phyloP scores from a whole-genome alignment of 192 early-diverging fungal species.

The Gonapodya prolifera region DNA sequence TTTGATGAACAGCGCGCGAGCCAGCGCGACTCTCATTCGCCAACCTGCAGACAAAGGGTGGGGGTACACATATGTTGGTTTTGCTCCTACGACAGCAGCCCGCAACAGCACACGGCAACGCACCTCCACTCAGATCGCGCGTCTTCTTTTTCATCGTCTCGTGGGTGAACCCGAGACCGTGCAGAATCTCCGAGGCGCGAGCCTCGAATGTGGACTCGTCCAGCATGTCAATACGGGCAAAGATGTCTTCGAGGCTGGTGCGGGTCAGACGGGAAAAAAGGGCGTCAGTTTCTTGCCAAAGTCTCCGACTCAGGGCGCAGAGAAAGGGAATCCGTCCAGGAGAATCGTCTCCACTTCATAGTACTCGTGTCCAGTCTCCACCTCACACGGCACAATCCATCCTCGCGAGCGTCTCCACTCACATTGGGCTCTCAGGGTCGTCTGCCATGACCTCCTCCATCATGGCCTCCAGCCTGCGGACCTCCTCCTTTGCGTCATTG shows the following conservation, averaged over 20 bases:
- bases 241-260: conserved; percentile 67
- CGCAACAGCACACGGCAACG: background rate
- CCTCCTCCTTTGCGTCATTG: conserved; percentile 73
- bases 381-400: too few species aligned
- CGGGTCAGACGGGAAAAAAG: background rate
- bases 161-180: conserved; percentile 88
- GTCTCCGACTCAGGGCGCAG: too few species aligned
- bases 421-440: conserved; percentile 69
- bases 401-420: background rate
- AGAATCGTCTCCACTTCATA: too few species aligned
- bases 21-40: conserved; percentile 97
- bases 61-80: background rate
- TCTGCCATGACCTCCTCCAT: conserved; percentile 80
- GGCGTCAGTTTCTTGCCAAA: too few species aligned
- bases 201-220: conserved; percentile 90
- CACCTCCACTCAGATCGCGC: conserved; percentile 84
- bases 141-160: conserved; percentile 83
- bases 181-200: conserved; percentile 76
- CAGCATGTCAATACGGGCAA: conserved; percentile 89
- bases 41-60: conserved; percentile 44
- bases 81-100: background rate
- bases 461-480: conserved; percentile 78
- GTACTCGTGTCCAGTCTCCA: too few species aligned
- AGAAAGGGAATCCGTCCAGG: too few species aligned
- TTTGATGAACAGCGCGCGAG: conserved; percentile 90